Percentiles rank a stretch among this genome's conserved stretches.
Conservation (phyloP, 805 yeast genomes). For the Metschnikowia gruessii region DNA sequence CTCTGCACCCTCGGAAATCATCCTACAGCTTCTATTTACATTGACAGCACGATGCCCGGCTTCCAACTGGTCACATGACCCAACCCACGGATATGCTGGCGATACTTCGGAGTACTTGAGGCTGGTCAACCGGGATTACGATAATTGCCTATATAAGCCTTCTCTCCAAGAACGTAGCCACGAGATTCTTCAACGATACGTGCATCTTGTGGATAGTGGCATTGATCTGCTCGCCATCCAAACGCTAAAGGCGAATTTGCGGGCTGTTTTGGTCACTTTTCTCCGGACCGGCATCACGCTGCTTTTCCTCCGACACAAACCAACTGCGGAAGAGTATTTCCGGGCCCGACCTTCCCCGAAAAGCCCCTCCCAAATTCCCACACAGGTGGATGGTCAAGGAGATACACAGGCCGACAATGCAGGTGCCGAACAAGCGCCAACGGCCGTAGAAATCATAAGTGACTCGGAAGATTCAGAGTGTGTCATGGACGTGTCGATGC, state of each 20-base stretch:
- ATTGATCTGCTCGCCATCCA: not conserved
- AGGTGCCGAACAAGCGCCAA: not conserved
- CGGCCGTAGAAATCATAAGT: constrained; percentile 21
- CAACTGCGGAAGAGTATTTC: not conserved
- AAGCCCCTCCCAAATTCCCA: not conserved
- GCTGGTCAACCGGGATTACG: constrained; percentile 22
- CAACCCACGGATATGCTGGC: constrained; percentile 22
- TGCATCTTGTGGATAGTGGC: not conserved
- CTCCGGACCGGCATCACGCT: not conserved
- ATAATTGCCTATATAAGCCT: constrained; percentile 18
- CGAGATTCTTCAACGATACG: constrained; percentile 16
- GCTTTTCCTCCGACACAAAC: not conserved
- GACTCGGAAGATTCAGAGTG: constrained; percentile 25
- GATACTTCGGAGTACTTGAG: constrained; percentile 22
- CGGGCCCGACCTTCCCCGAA: no score
- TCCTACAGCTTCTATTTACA: constrained; percentile 32
- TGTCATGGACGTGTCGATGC: constrained; percentile 2
- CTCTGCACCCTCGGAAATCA: constrained; percentile 26
- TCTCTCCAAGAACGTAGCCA: constrained; percentile 23
- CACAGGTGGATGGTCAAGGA: no score
- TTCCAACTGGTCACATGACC: constrained; percentile 26
- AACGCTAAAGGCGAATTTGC: not conserved
- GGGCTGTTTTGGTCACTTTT: not conserved
- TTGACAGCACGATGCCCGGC: constrained; percentile 29
- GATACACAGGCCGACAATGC: no score